A percentile compares a stretch with the other conserved stretches of the same genome.
These are phyloP conservation scores for Pythium pyrilobum DNA, from an alignment of 352 stramenopile species.

Conservation along the genomic window DNA sequence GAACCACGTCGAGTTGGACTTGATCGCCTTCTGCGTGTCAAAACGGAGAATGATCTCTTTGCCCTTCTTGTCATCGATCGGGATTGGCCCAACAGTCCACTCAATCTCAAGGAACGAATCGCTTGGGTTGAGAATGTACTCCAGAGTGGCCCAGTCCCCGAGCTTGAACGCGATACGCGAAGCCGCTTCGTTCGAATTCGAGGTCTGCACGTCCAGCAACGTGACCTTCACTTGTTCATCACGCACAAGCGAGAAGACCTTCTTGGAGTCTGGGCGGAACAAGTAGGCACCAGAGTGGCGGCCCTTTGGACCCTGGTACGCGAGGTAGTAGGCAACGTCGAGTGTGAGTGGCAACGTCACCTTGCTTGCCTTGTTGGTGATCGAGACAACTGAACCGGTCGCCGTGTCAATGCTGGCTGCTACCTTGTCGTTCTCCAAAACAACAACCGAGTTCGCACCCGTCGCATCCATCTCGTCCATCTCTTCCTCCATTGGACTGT, in stretches of 20 bases:
- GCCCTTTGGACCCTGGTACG: slow-evolving; percentile 35
- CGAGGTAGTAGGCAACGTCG: slow-evolving; percentile 61
- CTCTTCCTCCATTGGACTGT: slow-evolving; percentile 17
- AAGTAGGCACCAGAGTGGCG: slow-evolving; percentile 96
- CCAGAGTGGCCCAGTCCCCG: slow-evolving; percentile 88
- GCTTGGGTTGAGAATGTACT: slow-evolving; percentile 83
- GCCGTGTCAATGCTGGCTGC: slow-evolving; percentile 43
- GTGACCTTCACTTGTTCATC: slow-evolving; percentile 22
- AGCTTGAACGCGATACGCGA: slow-evolving; percentile 68
- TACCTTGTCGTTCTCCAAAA: slow-evolving; percentile 60
- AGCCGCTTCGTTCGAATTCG: slow-evolving; percentile 19
- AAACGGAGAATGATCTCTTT: slow-evolving; percentile 97
- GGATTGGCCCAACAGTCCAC: slow-evolving; percentile 86
- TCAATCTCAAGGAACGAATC: slow-evolving; percentile 92
- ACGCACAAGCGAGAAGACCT: slow-evolving; percentile 37
- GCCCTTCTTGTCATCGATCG: slow-evolving; percentile 75
- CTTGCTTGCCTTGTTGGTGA: slow-evolving; percentile 71
- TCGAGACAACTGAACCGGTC: slow-evolving; percentile 47
- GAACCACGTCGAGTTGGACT: slow-evolving; percentile 64
- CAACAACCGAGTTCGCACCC: slow-evolving; percentile 14
- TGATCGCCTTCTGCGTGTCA: slow-evolving; percentile 47
- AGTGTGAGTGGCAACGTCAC: slow-evolving; percentile 46
- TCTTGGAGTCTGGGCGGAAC: slow-evolving; percentile 89
- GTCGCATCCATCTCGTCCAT: neutral
- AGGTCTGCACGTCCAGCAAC: slow-evolving; percentile 32